Conservation (phyloP, 148 eudicot species). For the Fagopyrum tataricum region DNA sequence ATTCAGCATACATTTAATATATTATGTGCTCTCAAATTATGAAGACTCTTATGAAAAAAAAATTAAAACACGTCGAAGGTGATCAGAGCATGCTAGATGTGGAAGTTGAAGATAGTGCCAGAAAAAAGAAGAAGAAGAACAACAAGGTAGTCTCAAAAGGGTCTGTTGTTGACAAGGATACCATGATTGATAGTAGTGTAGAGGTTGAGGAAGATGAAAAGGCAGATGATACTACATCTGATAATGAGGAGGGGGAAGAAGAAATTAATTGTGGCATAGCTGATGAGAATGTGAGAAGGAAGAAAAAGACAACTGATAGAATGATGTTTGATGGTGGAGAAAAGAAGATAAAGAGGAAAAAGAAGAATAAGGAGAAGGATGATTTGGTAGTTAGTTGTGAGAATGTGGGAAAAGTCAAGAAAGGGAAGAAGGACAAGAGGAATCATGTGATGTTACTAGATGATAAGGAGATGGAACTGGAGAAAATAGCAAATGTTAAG, state of each 20-base stretch:
- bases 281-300: background rate
- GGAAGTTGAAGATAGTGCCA: background rate
- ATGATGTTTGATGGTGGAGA: background rate
- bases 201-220: background rate
- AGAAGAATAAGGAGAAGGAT: background rate
- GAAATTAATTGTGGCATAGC: background rate
- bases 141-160: background rate
- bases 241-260: background rate
- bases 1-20: background rate
- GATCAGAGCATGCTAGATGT: background rate
- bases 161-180: background rate
- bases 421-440: too few species aligned
- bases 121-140: background rate
- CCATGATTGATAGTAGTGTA: background rate
- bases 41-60: too few species aligned
- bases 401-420: too few species aligned
- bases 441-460: background rate
- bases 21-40: background rate
- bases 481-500: background rate
- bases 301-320: background rate
- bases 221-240: background rate
- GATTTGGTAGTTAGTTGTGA: too few species aligned
- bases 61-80: too few species aligned
- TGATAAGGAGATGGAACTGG: background rate
- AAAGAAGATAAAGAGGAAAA: slow-evolving; percentile 8